A percentile compares a stretch with the other conserved stretches of the same genome.
Conservation (phyloP, 2,329 filamentous ascomycete species). For the Nemania sp. region DNA sequence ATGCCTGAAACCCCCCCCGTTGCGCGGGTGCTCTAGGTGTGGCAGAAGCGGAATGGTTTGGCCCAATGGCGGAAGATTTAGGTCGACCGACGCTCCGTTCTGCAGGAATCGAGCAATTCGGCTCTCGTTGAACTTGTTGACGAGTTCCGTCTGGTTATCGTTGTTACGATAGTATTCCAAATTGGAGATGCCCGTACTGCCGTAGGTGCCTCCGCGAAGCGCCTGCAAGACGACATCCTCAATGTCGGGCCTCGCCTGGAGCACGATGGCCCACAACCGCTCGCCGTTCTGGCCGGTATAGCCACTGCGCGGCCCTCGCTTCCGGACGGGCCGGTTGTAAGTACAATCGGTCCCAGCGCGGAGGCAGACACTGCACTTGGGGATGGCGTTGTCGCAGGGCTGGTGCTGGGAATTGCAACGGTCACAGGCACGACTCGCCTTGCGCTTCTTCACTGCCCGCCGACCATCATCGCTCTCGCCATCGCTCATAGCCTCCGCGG, state of each 20-base stretch:
- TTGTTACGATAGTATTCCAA: slow-evolving; percentile 42
- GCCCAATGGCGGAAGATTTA: slow-evolving; percentile 36
- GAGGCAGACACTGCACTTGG: slow-evolving; percentile 52
- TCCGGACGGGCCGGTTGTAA: slow-evolving; percentile 43
- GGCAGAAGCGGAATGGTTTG: slow-evolving; percentile 30
- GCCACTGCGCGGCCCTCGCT: slow-evolving; percentile 42
- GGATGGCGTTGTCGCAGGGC: slow-evolving; percentile 52
- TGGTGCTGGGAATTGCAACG: slow-evolving; percentile 54
- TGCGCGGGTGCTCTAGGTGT: slow-evolving; percentile 20
- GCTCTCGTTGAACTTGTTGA: slow-evolving; percentile 41
- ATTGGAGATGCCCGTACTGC: slow-evolving; percentile 38
- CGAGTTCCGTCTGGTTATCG: slow-evolving; percentile 42
- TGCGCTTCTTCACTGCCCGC: slow-evolving; percentile 43
- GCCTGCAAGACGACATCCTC: slow-evolving; percentile 41
- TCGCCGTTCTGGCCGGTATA: slow-evolving; percentile 44
- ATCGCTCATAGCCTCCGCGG: slow-evolving; percentile 43
- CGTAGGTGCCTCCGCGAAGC: slow-evolving; percentile 38
- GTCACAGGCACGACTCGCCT: slow-evolving; percentile 47
- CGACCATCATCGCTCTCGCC: slow-evolving; percentile 41
- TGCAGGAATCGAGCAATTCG: slow-evolving; percentile 41
- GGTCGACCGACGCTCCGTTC: slow-evolving; percentile 37
- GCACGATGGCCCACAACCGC: slow-evolving; percentile 41
- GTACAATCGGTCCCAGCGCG: slow-evolving; percentile 43
- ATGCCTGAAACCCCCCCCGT: slow-evolving; percentile 26
- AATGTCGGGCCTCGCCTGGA: slow-evolving; percentile 40